Base-by-base conservation (phyloP, 2,329 filamentous ascomycete genomes). In the Talaromyces sp. region DNA sequence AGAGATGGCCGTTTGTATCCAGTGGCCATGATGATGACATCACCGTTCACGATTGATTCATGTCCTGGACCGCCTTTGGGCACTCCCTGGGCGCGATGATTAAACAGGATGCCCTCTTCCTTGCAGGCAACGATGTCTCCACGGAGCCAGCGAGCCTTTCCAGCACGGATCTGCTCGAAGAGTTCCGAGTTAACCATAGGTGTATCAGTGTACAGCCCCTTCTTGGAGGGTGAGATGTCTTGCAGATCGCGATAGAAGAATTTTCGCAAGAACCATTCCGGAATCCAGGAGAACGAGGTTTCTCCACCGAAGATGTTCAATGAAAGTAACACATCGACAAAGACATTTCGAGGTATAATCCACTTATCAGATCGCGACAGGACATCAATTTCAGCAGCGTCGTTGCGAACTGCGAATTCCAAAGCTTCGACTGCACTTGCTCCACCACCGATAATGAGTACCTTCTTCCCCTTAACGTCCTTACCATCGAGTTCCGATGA, bases 161-260 rank as follows among this genome's bases (percentile, higher is more conserved):
- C 89, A 1, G 80, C 77, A 18, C 91, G 88, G 35, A 96, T 84
- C 69, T 89, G 88, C 55, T 89, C 81, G 75, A 96, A 88, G 1
- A 96, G 84, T 52, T 92, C 87, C 16, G 87, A 89, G 75, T 95
- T 96, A 25, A 95, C 90, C 90, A 95, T 93, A 0, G 91, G 91
- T 0, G 91, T 96, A 58, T 90, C 88, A 31, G 84, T 92, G 73
- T 92, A 96, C n/a, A 95, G 78, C 8, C 90, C 90, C 69, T 88
- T 87, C 28, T 84, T 80, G 1, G 83, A 77, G 0, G 91, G 91
- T 0, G 90, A 84, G 5, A 96, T 82, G 67, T 92, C 86, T 68
- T 87, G 78, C 2, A 96, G 82, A 68, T 95, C 91, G 16, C 91
- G 85, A 73, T 96, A 96, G 79, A 96, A 96, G 78, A 93, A 84